These are phyloP conservation scores for Linnemannia exigua DNA, from an alignment of 192 early-diverging fungal species.

Conservation along the genomic window DNA sequence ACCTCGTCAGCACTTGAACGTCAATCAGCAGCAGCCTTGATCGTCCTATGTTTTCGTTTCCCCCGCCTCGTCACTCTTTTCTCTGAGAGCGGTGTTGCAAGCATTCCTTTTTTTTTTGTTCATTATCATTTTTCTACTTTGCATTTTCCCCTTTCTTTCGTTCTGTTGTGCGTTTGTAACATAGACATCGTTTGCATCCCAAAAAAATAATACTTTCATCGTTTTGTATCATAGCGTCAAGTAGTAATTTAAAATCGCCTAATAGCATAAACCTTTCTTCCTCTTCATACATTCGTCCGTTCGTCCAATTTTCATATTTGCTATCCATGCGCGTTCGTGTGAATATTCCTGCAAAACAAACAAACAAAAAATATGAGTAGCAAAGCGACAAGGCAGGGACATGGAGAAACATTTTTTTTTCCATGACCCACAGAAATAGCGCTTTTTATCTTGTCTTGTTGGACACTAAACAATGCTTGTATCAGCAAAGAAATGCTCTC, in stretches of 20 bases:
- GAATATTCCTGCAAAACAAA: background rate
- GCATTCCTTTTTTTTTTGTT: background rate
- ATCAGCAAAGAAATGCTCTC: background rate
- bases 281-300: background rate
- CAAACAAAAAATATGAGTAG: too few species aligned
- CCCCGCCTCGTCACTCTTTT: background rate
- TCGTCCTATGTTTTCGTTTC: background rate
- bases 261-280: background rate
- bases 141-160: background rate
- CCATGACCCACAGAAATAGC: background rate
- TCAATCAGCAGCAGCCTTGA: background rate
- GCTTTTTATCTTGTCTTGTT: background rate
- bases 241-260: background rate
- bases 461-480: background rate
- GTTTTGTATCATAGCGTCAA: background rate
- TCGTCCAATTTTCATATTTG: background rate
- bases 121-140: background rate
- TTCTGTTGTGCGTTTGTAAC: background rate
- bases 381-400: background rate
- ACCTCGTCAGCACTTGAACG: background rate
- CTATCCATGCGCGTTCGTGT: background rate
- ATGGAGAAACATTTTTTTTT: background rate
- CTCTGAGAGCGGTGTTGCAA: background rate
- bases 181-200: background rate
- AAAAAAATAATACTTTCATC: background rate